Conservation (phyloP, 2,329 filamentous ascomycete species). For the Bertia moriformis region DNA sequence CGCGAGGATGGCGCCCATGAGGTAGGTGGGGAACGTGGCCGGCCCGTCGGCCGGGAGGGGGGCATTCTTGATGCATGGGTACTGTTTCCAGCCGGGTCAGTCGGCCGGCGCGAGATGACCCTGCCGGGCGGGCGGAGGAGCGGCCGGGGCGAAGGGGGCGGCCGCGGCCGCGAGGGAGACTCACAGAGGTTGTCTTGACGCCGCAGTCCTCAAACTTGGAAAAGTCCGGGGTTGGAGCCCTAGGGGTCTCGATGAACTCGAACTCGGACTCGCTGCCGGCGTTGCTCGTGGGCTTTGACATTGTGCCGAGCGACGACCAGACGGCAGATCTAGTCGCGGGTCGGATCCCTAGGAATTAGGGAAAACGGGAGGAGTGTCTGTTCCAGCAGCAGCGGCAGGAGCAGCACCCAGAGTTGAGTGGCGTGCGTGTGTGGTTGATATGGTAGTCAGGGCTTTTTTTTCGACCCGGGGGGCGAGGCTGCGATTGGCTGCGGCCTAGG, state of each 20-base stretch:
- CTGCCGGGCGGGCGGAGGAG: neutral
- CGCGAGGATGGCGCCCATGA: neutral
- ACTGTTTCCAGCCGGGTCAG: neutral
- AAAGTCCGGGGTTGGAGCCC: slow-evolving; percentile 29
- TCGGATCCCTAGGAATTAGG: no score
- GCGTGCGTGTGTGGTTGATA: no score
- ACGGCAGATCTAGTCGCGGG: no score
- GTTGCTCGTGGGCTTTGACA: slow-evolving; percentile 30
- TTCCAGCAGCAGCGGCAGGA: no score
- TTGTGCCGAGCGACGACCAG: slow-evolving; percentile 20
- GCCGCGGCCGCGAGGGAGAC: no score
- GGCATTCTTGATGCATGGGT: neutral
- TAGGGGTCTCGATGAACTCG: slow-evolving; percentile 48
- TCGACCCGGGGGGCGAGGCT: no score
- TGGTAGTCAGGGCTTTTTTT: no score
- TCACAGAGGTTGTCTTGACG: slow-evolving; percentile 37
- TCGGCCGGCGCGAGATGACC: neutral
- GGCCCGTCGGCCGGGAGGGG: neutral
- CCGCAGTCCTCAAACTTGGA: slow-evolving; percentile 40
- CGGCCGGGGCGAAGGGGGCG: slow-evolving; percentile 2
- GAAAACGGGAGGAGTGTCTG: no score
- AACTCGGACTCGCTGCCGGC: slow-evolving; percentile 39
- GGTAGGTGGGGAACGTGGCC: neutral
- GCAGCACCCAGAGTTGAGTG: no score
- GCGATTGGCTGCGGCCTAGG: no score